phyloP scores from a whole-genome alignment of 139 green algal genomes.

The Klebsormidium nitens region DNA sequence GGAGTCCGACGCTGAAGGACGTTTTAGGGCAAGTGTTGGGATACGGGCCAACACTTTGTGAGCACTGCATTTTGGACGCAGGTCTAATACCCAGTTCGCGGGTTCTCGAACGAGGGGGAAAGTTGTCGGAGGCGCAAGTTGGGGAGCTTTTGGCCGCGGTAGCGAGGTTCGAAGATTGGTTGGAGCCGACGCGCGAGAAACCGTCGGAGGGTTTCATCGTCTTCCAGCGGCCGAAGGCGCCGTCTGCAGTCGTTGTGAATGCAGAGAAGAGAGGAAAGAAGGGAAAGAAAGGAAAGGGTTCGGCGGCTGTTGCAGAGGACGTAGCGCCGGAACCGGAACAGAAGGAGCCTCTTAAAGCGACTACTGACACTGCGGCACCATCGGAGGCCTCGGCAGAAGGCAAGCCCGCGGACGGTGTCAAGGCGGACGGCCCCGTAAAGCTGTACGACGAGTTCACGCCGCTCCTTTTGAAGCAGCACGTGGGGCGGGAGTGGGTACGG shows the following conservation, averaged over 20 bases:
- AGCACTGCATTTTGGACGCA: slow-evolving; percentile 72
- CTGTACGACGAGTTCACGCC: slow-evolving; percentile 71
- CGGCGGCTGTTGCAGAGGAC: not conserved
- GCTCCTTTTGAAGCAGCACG: slow-evolving; percentile 60
- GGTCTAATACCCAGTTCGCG: slow-evolving; percentile 49
- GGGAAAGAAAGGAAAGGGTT: not conserved
- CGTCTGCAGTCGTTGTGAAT: not conserved
- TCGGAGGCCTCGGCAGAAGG: not conserved
- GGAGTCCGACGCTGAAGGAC: slow-evolving; percentile 22
- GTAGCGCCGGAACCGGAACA: too few species aligned
- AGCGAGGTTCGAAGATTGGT: slow-evolving; percentile 34
- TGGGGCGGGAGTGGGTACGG: slow-evolving; percentile 26
- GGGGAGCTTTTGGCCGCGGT: not conserved
- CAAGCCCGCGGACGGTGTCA: too few species aligned
- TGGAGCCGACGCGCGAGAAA: slow-evolving; percentile 7
- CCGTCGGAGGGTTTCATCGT: slow-evolving; percentile 25
- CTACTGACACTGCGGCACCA: not conserved
- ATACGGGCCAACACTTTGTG: slow-evolving; percentile 72
- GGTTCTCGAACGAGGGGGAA: slow-evolving; percentile 1
- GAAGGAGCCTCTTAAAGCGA: not conserved
- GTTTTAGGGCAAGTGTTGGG: slow-evolving; percentile 37
- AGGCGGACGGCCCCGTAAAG: not conserved
- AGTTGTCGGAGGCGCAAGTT: slow-evolving; percentile 8
- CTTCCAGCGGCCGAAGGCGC: slow-evolving; percentile 11
- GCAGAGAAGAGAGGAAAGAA: slow-evolving; percentile 7